Percentiles rank a stretch among this genome's conserved stretches.
Evolutionary conservation across 495 filamentous ascomycete species (phyloP).

Genomic region (Monascus purpureus): DNA sequence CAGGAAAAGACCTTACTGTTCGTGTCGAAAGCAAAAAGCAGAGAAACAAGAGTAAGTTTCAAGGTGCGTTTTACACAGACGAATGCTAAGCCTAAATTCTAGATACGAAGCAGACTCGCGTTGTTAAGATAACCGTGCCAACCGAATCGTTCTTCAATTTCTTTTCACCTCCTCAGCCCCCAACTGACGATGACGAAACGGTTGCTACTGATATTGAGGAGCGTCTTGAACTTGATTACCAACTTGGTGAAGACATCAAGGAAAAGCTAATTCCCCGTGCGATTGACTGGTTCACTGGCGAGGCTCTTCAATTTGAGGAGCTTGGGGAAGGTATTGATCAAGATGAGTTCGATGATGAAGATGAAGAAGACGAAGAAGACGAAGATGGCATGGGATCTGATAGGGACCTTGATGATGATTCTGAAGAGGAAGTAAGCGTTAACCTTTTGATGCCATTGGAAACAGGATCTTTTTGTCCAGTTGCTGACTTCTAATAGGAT

Average conservation of each 20-base stretch:
- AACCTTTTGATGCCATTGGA: no score
- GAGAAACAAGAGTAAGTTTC: constrained; percentile 85
- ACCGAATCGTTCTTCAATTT: constrained; percentile 99
- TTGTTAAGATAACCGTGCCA: constrained; percentile 97
- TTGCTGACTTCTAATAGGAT: constrained; percentile 48
- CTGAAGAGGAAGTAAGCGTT: constrained; percentile 78
- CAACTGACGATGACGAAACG: constrained; percentile 60
- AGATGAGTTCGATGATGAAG: constrained; percentile 73
- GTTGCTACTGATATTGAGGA: constrained; percentile 86
- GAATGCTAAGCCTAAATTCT: background rate
- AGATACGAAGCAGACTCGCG: constrained; percentile 98
- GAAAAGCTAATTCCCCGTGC: constrained; percentile 98
- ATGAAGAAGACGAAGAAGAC: constrained; percentile 89
- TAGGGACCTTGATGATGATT: constrained; percentile 50
- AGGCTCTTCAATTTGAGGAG: constrained; percentile 95
- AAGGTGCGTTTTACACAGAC: background rate
- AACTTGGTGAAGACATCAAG: constrained; percentile 98
- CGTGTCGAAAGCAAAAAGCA: constrained; percentile 98
- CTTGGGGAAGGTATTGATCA: constrained; percentile 76
- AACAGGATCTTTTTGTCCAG: no score
- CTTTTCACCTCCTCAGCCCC: constrained; percentile 89
- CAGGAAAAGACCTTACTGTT: constrained; percentile 82
- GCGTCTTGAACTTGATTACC: constrained; percentile 95
- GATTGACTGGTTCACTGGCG: constrained; percentile 99
- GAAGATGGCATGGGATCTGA: constrained; percentile 57